Conservation (phyloP, 176 grass and related monocot species). For the Musa acuminata region DNA sequence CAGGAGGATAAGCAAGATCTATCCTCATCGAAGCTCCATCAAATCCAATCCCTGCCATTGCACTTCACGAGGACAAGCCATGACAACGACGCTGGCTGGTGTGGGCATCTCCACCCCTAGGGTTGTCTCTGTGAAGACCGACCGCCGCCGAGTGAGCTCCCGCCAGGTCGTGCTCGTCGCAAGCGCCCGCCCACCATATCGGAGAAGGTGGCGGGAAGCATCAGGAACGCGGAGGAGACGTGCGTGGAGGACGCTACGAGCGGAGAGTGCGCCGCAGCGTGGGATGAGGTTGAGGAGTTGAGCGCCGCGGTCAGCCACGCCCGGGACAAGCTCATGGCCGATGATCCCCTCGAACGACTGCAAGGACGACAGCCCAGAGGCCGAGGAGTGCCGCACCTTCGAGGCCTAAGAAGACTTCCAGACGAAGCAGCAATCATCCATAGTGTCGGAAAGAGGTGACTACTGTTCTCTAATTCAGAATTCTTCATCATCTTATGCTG, state of each 20-base stretch:
- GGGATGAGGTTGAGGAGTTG: conserved; percentile 85
- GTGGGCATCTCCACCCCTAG: conserved; percentile 3
- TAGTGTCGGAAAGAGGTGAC: no score
- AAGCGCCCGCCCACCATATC: conserved; percentile 51
- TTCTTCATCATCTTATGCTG: no score
- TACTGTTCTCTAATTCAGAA: no score
- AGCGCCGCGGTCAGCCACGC: conserved; percentile 85
- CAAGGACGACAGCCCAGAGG: conserved; percentile 86
- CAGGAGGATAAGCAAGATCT: no score
- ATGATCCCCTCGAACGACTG: conserved; percentile 68
- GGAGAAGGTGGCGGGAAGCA: conserved; percentile 79
- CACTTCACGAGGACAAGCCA: neutral
- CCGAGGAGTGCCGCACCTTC: conserved; percentile 81
- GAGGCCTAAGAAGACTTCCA: conserved; percentile 31
- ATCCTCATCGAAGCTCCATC: no score
- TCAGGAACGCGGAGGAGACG: conserved; percentile 69
- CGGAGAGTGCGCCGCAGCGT: conserved; percentile 76
- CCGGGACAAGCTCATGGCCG: conserved; percentile 53
- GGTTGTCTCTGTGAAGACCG: conserved; percentile 4
- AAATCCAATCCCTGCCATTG: no score
- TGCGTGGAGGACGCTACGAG: conserved; percentile 29
- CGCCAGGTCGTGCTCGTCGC: conserved; percentile 20
- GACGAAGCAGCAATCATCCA: no score
- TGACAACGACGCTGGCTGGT: conserved; percentile 44
- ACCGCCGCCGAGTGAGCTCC: neutral